Base-by-base conservation (phyloP, 352 stramenopile genomes). In the Pythium inflatum region DNA sequence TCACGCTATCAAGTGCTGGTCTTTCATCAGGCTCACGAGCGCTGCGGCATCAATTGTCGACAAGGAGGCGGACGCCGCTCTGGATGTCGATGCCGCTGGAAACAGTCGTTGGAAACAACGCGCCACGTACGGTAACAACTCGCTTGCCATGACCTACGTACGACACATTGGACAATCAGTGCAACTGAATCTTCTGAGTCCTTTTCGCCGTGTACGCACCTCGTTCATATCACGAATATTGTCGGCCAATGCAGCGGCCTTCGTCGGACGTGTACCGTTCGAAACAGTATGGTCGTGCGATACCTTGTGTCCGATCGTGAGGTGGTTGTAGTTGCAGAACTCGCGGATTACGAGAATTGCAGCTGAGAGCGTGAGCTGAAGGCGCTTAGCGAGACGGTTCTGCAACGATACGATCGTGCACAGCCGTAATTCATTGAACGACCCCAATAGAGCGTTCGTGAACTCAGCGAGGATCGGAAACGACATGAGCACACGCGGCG, bases 381-480 rank as follows among this genome's bases (percentile, higher is more conserved):
- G 84, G 43, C 82, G 82, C 63, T 82, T 85, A 8, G 74, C 59
- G 11, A 93, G 66, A 28, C 83, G 85, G 41, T 73, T 80, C 58
- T 86, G 75, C 28, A 94, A 62, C 12, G 87, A 93, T 11, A 69
- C 61, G 34, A 94, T 89, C 27, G 81, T 79, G 60, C 87, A 94
- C 41, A 93, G 68, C 14, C 88, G 83, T n/a, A 97, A 74, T 48
- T 96, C 85, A 49, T 97, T 97, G 25, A 96, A 83, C 9, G 85
- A 93, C 25, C 78, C 71, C 2, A 97, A 63, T 27, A 97, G 24
- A 2, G 83, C 80, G 75, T 97, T 97, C 4, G 85, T 95, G 48
- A 94, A 90, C 64, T 94, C 86, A 0, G 89, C 90, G 46, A 95
- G 56, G 33, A 94, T 74, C n/a, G 90, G 90, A 66, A 94, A 96